Percentiles rank a stretch among this genome's conserved stretches.
These are phyloP conservation scores for Akanthomyces dipterigenus DNA, from an alignment of 2,329 filamentous ascomycete genomes.

Conservation along the genomic window DNA sequence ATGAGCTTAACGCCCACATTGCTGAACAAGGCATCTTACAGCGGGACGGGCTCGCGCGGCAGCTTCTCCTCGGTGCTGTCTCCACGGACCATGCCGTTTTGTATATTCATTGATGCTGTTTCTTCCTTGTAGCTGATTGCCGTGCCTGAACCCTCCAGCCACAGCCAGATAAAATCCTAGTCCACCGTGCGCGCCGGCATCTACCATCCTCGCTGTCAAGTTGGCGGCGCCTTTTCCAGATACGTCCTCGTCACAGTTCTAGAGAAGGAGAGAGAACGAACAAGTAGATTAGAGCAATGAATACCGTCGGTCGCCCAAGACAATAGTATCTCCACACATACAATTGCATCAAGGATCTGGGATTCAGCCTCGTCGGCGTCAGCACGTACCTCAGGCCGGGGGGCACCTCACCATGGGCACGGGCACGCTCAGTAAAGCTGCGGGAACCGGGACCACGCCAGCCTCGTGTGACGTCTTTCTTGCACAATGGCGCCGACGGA, in stretches of 20 bases:
- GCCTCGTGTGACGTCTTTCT: slow-evolving; percentile 26
- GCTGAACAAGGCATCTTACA: not conserved
- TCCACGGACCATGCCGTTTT: slow-evolving; percentile 12
- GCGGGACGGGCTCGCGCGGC: not conserved
- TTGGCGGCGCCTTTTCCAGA: slow-evolving; percentile 29
- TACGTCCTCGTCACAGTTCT: slow-evolving; percentile 13
- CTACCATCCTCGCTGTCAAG: slow-evolving; percentile 19
- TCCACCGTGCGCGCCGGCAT: not conserved
- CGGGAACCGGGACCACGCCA: slow-evolving; percentile 25
- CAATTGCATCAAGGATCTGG: slow-evolving; percentile 19
- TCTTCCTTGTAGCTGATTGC: not conserved
- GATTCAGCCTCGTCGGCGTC: slow-evolving; percentile 18
- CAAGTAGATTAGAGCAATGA: not conserved
- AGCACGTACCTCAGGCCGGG: slow-evolving; percentile 18
- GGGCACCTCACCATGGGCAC: slow-evolving; percentile 24
- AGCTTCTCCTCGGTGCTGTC: not conserved
- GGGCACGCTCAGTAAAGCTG: slow-evolving; percentile 22
- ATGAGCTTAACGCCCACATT: not conserved
- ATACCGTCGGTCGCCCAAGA: no score
- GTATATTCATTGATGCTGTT: not conserved
- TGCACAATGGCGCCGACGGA: slow-evolving; percentile 25
- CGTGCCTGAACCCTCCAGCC: no score
- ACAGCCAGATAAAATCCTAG: not conserved
- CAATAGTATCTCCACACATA: slow-evolving; percentile 17
- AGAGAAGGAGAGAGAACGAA: not conserved